Base-by-base conservation (phyloP, 2,329 filamentous ascomycete genomes). In the Orbilia javanica region DNA sequence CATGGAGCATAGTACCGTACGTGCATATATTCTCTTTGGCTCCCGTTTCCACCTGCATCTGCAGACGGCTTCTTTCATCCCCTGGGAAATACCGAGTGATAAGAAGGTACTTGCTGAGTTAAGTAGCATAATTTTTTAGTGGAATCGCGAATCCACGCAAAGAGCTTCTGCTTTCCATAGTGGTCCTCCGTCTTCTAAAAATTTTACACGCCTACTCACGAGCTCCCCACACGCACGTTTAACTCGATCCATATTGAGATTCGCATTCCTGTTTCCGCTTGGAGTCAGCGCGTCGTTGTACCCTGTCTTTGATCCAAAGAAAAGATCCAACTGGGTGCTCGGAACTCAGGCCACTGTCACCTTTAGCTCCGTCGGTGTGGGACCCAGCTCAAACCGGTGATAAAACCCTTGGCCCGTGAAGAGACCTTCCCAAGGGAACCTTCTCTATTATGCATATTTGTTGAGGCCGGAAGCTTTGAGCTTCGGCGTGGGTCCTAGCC, bases 331-430 rank as follows among this genome's bases (percentile, higher is more conserved):
- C 69, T 36, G 65, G 64, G 64, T 22, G 42, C 57, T 76, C 65
- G 72, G 72, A 76, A 76, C 72, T 76, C 72, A 76, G 72, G 72
- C 72, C 72, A 76, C 64, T 76, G 64, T 76, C 72, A 76, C 72
- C 72, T 76, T 76, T 65, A 65, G 72, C 65, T 64, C 65, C 25
- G 42, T 27, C 63, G 11, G 48, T 44, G 48, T 66, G 62, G 60
- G 46, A 46, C 22, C 52, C 52, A 57, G 65, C 52, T 68, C 22
- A 27, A 68, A 68, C 57, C 48, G 48, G 57, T 65, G 48, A 64
- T 55, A 72, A 31, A 60, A 31, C 42, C n/a, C 60, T 48, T 46
- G 60, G 60, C 60, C 42, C 13, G 8, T 11, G 25, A 31, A 48
- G 60, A 46, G 18, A 46, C 57, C 57, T 57, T 57, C 52, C 55